These are phyloP conservation scores for Penicillium sumatraense DNA, from an alignment of 2,329 filamentous ascomycete genomes.

Conservation along the genomic window DNA sequence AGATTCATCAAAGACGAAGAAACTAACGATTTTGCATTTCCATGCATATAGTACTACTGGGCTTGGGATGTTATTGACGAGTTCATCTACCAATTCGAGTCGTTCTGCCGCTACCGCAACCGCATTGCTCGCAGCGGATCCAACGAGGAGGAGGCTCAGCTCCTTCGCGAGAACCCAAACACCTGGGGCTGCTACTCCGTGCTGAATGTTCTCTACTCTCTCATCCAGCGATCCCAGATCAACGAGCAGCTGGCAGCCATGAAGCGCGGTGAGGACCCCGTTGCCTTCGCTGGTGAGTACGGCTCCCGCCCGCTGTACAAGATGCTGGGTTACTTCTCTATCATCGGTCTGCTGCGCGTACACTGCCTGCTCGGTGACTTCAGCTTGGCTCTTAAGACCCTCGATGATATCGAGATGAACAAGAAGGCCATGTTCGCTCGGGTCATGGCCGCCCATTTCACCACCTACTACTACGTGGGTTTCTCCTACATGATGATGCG, in stretches of 20 bases:
- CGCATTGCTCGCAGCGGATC: conserved; percentile 78
- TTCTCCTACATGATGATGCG: conserved; percentile 99
- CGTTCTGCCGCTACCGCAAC: conserved; percentile 96
- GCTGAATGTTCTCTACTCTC: conserved; percentile 97
- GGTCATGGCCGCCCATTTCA: conserved; percentile 99
- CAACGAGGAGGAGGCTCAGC: conserved; percentile 89
- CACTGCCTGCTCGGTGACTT: conserved; percentile 98
- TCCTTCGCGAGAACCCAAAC: conserved; percentile 95
- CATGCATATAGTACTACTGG: conserved; percentile 81
- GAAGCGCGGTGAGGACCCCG: conserved; percentile 90
- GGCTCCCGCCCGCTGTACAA: conserved; percentile 92
- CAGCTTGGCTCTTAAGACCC: conserved; percentile 95
- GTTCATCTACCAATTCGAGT: conserved; percentile 99
- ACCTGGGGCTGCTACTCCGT: conserved; percentile 99
- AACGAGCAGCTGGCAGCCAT: conserved; percentile 94
- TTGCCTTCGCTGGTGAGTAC: conserved; percentile 90
- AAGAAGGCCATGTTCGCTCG: conserved; percentile 99
- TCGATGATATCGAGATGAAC: conserved; percentile 99
- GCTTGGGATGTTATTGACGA: conserved; percentile 99
- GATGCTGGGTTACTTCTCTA: conserved; percentile 99
- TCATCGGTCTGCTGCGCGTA: conserved; percentile 93
- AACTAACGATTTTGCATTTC: conserved; percentile 16
- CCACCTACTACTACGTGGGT: conserved; percentile 99
- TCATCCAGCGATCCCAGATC: conserved; percentile 98
- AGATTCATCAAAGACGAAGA: not conserved